Base-by-base conservation (phyloP, 179 eudicot genomes). In the Nepenthes alata region DNA sequence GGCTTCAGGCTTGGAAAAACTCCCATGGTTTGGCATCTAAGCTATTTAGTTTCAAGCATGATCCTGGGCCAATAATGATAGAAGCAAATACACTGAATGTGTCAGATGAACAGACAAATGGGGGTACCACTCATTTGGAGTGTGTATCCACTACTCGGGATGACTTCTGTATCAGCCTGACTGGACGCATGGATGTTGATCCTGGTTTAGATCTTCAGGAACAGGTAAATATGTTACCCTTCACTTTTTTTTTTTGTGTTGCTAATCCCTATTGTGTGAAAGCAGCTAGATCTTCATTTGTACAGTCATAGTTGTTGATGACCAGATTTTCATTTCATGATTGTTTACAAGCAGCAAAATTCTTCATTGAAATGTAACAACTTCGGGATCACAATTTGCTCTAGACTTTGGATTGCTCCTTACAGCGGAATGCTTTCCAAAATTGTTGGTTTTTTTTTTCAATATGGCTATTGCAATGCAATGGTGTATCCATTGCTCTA, bases 191-290 rank as follows among this genome's bases (percentile, higher is more conserved):
- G 55, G 96, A 89, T 62, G 60, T 69, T 37, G 80, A 87, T 67
- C 81, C 91, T 71, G 83, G 76, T 61, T 80, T 82, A 74, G 89
- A 90, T 80, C 83, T 87, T 77, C 87, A 87, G 64, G 95, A 87
- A 64, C 99, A 94, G 97, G 99, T 94, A 75, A 41, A 25, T 25
- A 25, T 25, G 25, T 25, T 25, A 54, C 35, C 39, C 36, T 50
- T 72, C 12, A 35, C 49, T 13, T 75, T 41, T 62, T 7, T 8
- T 53, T 36, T 63, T 16, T 35, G 37, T 55, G 12, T 25, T 25
- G 25, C 25, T 25, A 25, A 25, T 25, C 25, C 25, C 1, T 0
- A 25, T 25, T 25, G 25, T 25, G 25, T 25, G 25, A 25, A 25
- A 25, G 25, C 25, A 25, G 25, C 25, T 0, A 25, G 25, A 25